Evolutionary conservation across 805 yeast species (phyloP).

Genomic region (Teunomyces pallodes): DNA sequence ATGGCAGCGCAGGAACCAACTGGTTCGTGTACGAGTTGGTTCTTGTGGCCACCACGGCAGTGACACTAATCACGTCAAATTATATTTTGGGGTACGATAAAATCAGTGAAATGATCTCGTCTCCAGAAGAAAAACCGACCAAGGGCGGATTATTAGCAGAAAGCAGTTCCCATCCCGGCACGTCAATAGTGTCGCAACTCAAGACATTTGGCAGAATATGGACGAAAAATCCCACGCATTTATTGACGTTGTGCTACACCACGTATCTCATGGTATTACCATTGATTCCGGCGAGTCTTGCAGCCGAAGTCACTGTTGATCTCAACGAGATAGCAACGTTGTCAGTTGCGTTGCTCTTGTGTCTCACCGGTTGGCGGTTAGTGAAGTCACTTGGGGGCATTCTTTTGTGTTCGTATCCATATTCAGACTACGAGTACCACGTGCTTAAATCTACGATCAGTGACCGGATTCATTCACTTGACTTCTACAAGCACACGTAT

Average conservation of each 20-base stretch:
- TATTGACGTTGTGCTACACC: conserved; percentile 45
- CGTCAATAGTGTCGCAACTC: conserved; percentile 3
- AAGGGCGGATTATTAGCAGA: conserved; percentile 7
- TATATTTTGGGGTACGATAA: conserved; percentile 32
- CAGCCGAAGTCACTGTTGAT: conserved; percentile 29
- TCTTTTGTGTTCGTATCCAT: conserved; percentile 53
- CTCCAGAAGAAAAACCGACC: conserved; percentile 14
- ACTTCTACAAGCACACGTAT: conserved; percentile 51
- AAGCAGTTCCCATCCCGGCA: background rate
- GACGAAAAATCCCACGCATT: conserved; percentile 42
- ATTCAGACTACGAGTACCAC: conserved; percentile 36
- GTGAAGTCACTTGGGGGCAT: conserved; percentile 52
- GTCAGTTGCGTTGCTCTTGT: conserved; percentile 42
- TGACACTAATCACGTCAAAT: conserved; percentile 32
- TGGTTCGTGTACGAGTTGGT: conserved; percentile 31
- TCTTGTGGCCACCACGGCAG: conserved; percentile 14
- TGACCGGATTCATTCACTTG: conserved; percentile 47
- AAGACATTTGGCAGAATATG: conserved; percentile 15
- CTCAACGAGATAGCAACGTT: conserved; percentile 47
- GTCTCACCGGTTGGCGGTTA: conserved; percentile 51
- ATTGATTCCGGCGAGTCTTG: conserved; percentile 28
- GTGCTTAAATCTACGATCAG: conserved; percentile 38
- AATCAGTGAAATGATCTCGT: conserved; percentile 32
- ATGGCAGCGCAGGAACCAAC: conserved; percentile 13
- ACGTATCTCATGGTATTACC: conserved; percentile 42